Base-by-base conservation (phyloP, 129 eudicot genomes). In the Daucus carota region DNA sequence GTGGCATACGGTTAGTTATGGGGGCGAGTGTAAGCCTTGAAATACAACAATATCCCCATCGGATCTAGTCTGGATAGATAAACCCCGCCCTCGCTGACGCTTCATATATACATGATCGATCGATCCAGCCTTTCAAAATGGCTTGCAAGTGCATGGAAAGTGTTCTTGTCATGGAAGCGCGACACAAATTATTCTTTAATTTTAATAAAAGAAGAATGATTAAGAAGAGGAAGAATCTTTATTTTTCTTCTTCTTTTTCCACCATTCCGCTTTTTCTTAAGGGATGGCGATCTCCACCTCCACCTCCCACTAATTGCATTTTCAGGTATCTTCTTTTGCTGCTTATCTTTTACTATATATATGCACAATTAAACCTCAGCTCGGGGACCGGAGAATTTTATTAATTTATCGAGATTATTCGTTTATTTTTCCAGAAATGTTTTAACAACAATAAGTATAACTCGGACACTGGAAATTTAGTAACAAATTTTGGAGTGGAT, bases 291-390 rank as follows among this genome's bases (percentile, higher is more conserved):
- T 57, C 65, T 57, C 15, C 10, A n/a, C 65, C 65, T 57, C 65
- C 65, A 2, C 65, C 65, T 57, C 65, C 65, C 65, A n/a, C 65
- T 57, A 57, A 57, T n/a, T 57, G 65, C 31, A 57, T 57, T 57
- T 24, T 57, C 65, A 57, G 65, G 65, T 54, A 54, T 54, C 0
- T 54, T 8, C 6, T 22, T 8, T 10, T 22, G 26, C 28, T 48
- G 0, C n/a, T n/a, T n/a, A n/a, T n/a, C n/a, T n/a, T n/a, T n/a
- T n/a, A n/a, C n/a, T n/a, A n/a, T n/a, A n/a, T n/a, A n/a, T n/a
- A n/a, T n/a, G n/a, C n/a, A n/a, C n/a, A n/a, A n/a, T n/a, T n/a
- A n/a, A n/a, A n/a, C n/a, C n/a, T n/a, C n/a, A n/a, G n/a, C n/a
- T n/a, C n/a, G n/a, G n/a, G n/a, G n/a, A n/a, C n/a, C 2, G 26